Base-by-base conservation (phyloP, 805 yeast genomes). In the Nakazawaea ambrosiae region DNA sequence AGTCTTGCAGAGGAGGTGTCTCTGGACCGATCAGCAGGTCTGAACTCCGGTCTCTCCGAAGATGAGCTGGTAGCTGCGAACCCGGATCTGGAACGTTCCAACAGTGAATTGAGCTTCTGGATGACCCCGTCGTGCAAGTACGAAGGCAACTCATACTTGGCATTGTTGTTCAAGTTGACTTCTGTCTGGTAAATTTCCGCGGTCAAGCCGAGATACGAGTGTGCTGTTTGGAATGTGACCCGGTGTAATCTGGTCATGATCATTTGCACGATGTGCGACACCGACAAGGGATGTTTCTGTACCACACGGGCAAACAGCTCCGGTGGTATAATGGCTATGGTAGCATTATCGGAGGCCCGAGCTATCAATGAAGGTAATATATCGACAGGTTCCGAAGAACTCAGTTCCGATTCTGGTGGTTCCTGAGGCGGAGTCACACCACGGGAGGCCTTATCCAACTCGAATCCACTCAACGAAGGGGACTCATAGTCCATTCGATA, bases 181-280 rank as follows among this genome's bases (percentile, higher is more conserved):
- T 90, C 98, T 14, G 90, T 78, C 39, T 80, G 75, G 49, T 84
- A 71, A 22, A 90, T 78, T 49, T 88, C 96, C 15, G 72, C 64
- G 0, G 97, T 87, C 17, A 90, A 60, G 0, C 95, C 96, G 34
- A 90, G 64, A 55, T 90, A 92, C 44, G 75, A 72, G 54, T 89
- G 92, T 8, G 92, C 85, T 0, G 97, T 85, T 51, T 85, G 89
- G 57, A 90, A 78, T 0, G 97, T 90, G 7, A 92, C 96, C 47
- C 94, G 74, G 54, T 87, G 86, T 37, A 92, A 67, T 44, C 95
- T 72, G 1, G 95, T 81, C 39, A 90, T 61, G 18, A 90, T 86
- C 75, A 90, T 88, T 49, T 94, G 96, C 11, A 90, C 90, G 22
- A 92, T 89, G 56, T 89, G 96, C 0, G 96, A 85, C 0, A 96